A percentile compares a stretch with the other conserved stretches of the same genome.
phyloP scores from a whole-genome alignment of 306 rosid species.

The Rosa multiflora region DNA sequence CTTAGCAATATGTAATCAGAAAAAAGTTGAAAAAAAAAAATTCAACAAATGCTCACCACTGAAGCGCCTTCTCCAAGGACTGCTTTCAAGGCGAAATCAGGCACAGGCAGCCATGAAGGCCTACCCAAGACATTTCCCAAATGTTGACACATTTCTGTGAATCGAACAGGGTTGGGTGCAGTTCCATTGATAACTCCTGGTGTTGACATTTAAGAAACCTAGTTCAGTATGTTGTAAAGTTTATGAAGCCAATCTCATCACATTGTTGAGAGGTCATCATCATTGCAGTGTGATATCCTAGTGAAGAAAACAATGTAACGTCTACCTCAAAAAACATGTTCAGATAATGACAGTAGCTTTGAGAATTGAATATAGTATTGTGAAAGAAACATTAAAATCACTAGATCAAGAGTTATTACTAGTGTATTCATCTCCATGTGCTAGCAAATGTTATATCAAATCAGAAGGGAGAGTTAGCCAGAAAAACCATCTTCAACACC shows the following conservation, averaged over 20 bases:
- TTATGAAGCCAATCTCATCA: neutral
- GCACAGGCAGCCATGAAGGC: slow-evolving; percentile 96
- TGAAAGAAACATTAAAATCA: neutral
- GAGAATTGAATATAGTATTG: neutral
- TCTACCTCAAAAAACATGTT: neutral
- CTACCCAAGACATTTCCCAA: slow-evolving; percentile 81
- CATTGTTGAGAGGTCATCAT: neutral
- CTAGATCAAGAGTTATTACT: neutral
- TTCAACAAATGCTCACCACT: slow-evolving; percentile 57
- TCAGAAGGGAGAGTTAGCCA: neutral
- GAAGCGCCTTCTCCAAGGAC: slow-evolving; percentile 95
- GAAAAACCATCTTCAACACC: neutral
- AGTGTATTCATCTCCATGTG: neutral
- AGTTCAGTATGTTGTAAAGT: slow-evolving; percentile 6
- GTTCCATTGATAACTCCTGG: slow-evolving; percentile 96
- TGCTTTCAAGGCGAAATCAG: slow-evolving; percentile 86
- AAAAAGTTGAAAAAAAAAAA: neutral
- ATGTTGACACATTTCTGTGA: slow-evolving; percentile 70
- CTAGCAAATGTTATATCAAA: neutral
- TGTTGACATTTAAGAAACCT: slow-evolving; percentile 4
- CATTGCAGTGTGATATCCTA: neutral
- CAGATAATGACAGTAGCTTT: neutral
- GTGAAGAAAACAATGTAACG: neutral
- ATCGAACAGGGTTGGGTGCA: slow-evolving; percentile 83
- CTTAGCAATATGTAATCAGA: slow-evolving; percentile 7